Percentiles rank a stretch among this genome's conserved stretches.
phyloP scores from a whole-genome alignment of 1,284 basidiomycete genomes.

The Mixia osmundae region DNA sequence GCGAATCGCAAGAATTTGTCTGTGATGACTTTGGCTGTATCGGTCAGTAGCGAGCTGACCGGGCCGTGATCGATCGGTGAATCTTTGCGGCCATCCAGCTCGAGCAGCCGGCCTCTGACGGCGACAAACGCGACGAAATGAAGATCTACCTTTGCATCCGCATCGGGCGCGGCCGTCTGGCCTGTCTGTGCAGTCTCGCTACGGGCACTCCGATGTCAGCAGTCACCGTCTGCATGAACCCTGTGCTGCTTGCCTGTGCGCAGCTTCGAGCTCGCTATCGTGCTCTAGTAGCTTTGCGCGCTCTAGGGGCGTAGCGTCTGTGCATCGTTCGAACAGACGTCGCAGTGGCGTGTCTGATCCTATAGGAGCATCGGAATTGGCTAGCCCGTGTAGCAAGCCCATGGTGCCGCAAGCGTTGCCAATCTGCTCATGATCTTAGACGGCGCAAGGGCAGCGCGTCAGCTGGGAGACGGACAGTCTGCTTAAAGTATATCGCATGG shows the following conservation, averaged over 20 bases:
- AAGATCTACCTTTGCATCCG: conserved; percentile 4
- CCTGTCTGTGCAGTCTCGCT: not conserved
- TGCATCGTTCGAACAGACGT: conserved; percentile 5
- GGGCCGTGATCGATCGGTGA: conserved; percentile 6
- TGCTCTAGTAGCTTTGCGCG: conserved; percentile 7
- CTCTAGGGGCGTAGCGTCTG: conserved; percentile 3
- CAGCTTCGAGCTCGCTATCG: conserved; percentile 5
- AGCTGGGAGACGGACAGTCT: not conserved
- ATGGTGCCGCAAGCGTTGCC: conserved; percentile 10
- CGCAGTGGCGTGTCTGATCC: conserved; percentile 4
- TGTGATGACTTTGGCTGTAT: no score
- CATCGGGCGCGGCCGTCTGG: conserved; percentile 1
- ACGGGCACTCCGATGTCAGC: not conserved
- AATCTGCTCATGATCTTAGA: not conserved
- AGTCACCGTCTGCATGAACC: not conserved
- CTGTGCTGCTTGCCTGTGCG: conserved; percentile 5
- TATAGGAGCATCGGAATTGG: conserved; percentile 3
- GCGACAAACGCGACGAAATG: conserved; percentile 8
- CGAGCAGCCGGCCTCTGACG: conserved; percentile 3
- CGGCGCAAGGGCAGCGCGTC: not conserved
- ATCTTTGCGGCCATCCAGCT: conserved; percentile 7
- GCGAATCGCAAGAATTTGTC: no score
- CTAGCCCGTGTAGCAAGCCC: conserved; percentile 9
- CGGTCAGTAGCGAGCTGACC: no score
- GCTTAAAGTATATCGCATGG: conserved; percentile 9